These are phyloP conservation scores for Verticillium albo-atrum DNA, from an alignment of 2,329 filamentous ascomycete genomes.

Conservation along the genomic window DNA sequence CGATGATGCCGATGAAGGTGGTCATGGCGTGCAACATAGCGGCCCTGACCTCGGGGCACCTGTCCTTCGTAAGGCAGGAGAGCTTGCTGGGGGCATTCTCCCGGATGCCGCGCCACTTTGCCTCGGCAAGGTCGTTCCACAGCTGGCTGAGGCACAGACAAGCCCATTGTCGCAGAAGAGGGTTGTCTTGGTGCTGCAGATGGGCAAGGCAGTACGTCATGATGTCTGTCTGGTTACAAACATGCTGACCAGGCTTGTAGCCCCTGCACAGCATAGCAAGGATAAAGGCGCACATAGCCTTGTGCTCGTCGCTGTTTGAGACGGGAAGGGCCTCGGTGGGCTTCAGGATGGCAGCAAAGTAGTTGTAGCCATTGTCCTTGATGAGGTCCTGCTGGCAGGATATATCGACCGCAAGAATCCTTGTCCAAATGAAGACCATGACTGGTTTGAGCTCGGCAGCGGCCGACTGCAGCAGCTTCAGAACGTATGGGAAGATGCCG, in stretches of 20 bases:
- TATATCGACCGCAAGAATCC: slow-evolving; percentile 90
- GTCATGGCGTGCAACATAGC: slow-evolving; percentile 92
- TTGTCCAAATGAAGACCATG: slow-evolving; percentile 99
- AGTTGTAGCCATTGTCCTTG: slow-evolving; percentile 95
- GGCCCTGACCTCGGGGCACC: slow-evolving; percentile 86
- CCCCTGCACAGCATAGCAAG: slow-evolving; percentile 95
- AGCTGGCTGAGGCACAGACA: slow-evolving; percentile 93
- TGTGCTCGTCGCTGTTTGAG: slow-evolving; percentile 86
- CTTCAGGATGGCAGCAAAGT: slow-evolving; percentile 91
- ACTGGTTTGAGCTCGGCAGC: slow-evolving; percentile 93
- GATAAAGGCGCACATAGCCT: slow-evolving; percentile 98
- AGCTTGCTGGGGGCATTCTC: slow-evolving; percentile 80
- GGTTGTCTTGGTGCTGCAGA: slow-evolving; percentile 80
- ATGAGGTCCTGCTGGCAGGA: slow-evolving; percentile 90
- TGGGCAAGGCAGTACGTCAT: slow-evolving; percentile 85
- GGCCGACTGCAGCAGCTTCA: slow-evolving; percentile 93
- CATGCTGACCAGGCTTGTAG: slow-evolving; percentile 85
- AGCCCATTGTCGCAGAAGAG: slow-evolving; percentile 88
- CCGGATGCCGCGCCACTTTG: slow-evolving; percentile 92
- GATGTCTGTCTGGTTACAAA: slow-evolving; percentile 85
- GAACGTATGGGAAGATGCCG: slow-evolving; percentile 97
- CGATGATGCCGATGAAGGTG: slow-evolving; percentile 88
- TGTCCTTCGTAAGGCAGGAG: slow-evolving; percentile 75
- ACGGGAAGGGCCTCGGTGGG: slow-evolving; percentile 79
- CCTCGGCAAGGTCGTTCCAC: slow-evolving; percentile 86